Percentiles rank a stretch among this genome's conserved stretches.
phyloP scores from a whole-genome alignment of 305 asterid genomes.

The Solanum hybrid region DNA sequence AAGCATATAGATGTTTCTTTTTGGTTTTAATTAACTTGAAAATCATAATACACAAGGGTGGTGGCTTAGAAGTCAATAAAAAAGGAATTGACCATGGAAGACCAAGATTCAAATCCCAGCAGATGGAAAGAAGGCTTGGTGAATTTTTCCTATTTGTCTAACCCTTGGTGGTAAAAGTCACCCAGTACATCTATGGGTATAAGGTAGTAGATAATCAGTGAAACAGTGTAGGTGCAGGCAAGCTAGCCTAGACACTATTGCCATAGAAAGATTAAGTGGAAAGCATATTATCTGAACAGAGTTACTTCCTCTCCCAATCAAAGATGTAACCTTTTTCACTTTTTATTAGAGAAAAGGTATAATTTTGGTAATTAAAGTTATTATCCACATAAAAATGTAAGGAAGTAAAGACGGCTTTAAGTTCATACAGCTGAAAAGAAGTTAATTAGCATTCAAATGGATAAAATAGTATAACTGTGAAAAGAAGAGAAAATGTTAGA shows the following conservation, averaged over 20 bases:
- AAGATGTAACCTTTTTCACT: not conserved
- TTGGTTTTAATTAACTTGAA: not conserved
- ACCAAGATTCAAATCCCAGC: not conserved
- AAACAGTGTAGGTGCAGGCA: not conserved
- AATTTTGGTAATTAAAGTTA: not conserved
- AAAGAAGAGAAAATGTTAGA: not conserved
- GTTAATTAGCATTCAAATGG: not conserved
- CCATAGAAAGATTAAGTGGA: not conserved
- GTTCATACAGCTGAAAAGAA: not conserved
- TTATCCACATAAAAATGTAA: not conserved
- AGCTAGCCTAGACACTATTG: not conserved
- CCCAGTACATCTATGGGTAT: not conserved
- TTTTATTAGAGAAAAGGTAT: not conserved
- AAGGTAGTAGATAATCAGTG: not conserved
- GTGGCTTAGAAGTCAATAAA: not conserved
- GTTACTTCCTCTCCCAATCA: not conserved
- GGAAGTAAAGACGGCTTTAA: not conserved
- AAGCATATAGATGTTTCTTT: not conserved
- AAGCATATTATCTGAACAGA: not conserved
- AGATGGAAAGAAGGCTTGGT: not conserved
- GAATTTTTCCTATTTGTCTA: not conserved
- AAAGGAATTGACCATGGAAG: not conserved
- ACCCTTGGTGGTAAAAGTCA: not conserved
- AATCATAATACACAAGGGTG: not conserved
- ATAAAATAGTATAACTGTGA: not conserved